Conservation (phyloP, 2,329 filamentous ascomycete genomes). For the Colletotrichum camelliae region DNA sequence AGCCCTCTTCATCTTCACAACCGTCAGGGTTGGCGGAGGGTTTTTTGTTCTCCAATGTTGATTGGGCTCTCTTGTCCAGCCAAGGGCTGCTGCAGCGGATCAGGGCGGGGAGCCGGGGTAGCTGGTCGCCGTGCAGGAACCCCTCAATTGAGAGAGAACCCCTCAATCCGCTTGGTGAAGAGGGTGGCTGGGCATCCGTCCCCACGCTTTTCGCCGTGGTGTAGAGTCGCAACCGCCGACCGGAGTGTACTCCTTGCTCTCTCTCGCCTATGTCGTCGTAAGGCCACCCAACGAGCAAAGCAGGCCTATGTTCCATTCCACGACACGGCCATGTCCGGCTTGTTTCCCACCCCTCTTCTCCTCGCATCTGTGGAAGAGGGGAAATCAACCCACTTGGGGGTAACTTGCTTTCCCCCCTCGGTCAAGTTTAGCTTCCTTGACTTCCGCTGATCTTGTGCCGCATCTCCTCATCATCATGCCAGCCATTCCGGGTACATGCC, state of each 20-base stretch:
- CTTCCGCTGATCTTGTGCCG: slow-evolving; percentile 11
- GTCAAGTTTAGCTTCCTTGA: neutral
- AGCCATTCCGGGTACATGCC: slow-evolving; percentile 3
- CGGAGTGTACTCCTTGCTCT: neutral
- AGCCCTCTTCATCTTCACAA: neutral
- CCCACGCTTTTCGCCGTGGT: neutral
- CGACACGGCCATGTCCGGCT: neutral
- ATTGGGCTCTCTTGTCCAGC: neutral
- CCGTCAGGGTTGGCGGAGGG: neutral
- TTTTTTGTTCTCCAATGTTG: neutral
- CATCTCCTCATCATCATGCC: slow-evolving; percentile 17
- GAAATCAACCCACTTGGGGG: neutral
- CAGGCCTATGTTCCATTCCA: neutral
- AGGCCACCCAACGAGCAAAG: neutral
- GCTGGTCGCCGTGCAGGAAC: slow-evolving; percentile 10
- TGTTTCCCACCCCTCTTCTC: slow-evolving; percentile 5
- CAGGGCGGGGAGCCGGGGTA: slow-evolving; percentile 12
- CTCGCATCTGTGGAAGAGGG: neutral
- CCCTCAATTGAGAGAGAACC: slow-evolving; percentile 1
- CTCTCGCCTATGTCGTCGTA: neutral
- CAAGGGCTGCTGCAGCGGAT: slow-evolving; percentile 1
- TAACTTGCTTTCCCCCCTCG: neutral
- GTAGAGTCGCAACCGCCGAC: neutral
- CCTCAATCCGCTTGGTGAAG: neutral
- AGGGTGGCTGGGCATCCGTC: neutral